These are phyloP conservation scores for Kurtzmaniella quercitrusa DNA, from an alignment of 1,139 yeast genomes.

Conservation along the genomic window DNA sequence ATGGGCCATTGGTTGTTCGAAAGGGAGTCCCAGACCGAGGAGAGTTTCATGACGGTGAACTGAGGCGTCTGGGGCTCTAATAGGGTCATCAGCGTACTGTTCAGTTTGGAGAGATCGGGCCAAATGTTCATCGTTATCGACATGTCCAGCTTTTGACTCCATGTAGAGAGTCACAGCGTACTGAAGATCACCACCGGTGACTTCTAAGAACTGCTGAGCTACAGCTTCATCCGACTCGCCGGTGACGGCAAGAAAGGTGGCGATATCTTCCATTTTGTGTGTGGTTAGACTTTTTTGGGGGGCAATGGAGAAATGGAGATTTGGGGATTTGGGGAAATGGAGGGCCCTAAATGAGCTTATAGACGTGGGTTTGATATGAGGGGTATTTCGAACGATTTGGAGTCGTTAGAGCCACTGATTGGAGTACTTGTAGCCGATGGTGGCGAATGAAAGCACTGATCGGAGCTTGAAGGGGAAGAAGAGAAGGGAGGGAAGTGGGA, in stretches of 20 bases:
- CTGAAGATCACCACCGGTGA: conserved; percentile 76
- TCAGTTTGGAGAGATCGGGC: conserved; percentile 67
- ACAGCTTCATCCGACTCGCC: conserved; percentile 63
- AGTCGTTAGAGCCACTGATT: no score
- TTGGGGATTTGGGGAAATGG: not conserved
- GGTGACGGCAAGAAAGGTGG: conserved; percentile 81
- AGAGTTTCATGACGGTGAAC: conserved; percentile 80
- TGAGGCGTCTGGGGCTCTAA: conserved; percentile 69
- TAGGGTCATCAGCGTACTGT: conserved; percentile 44
- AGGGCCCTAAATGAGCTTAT: not conserved
- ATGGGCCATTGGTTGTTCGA: conserved; percentile 10
- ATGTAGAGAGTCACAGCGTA: conserved; percentile 81
- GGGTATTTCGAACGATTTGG: no score
- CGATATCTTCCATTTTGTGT: conserved; percentile 48
- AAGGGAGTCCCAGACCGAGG: conserved; percentile 35
- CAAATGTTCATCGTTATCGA: conserved; percentile 48
- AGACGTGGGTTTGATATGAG: not conserved
- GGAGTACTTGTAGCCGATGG: no score
- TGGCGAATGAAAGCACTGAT: no score
- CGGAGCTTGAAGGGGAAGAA: no score
- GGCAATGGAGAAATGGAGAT: no score
- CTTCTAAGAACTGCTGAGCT: conserved; percentile 76
- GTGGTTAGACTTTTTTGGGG: not conserved
- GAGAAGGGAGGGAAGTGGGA: no score
- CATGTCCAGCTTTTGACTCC: conserved; percentile 45